phyloP scores from a whole-genome alignment of 495 filamentous ascomycete genomes.

The Neurospora sp. region DNA sequence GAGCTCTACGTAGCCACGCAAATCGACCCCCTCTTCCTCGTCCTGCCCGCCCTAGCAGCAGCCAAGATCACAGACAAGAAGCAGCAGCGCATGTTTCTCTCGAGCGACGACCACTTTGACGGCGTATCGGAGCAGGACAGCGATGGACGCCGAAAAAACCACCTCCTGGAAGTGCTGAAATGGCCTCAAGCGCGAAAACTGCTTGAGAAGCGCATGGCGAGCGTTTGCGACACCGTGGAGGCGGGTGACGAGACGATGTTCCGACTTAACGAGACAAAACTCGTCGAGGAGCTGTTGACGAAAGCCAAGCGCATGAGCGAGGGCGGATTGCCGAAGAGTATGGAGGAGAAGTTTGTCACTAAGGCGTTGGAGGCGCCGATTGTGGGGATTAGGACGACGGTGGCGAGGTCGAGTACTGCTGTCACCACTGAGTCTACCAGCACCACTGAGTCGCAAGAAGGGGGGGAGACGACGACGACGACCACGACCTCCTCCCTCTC shows the following conservation, averaged over 20 bases:
- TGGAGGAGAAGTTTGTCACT: slow-evolving; percentile 77
- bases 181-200: slow-evolving; percentile 30
- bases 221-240: slow-evolving; percentile 68
- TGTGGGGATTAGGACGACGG: slow-evolving; percentile 44
- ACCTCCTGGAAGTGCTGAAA: slow-evolving; percentile 46
- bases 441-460: not conserved
- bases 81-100: slow-evolving; percentile 58
- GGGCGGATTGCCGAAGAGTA: slow-evolving; percentile 57
- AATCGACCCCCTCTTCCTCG: slow-evolving; percentile 72
- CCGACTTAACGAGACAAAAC: slow-evolving; percentile 58
- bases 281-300: slow-evolving; percentile 51
- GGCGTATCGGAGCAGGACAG: slow-evolving; percentile 40
- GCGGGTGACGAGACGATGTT: slow-evolving; percentile 77
- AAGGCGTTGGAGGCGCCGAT: slow-evolving; percentile 68
- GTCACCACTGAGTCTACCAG: not conserved
- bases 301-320: slow-evolving; percentile 63
- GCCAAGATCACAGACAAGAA: slow-evolving; percentile 28
- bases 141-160: slow-evolving; percentile 7
- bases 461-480: slow-evolving; percentile 20
- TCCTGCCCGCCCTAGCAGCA: slow-evolving; percentile 55
- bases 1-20: slow-evolving; percentile 75
- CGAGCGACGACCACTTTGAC: slow-evolving; percentile 74
- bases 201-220: slow-evolving; percentile 39
- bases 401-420: not conserved
- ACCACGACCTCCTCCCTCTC: slow-evolving; percentile 35